These are phyloP conservation scores for Phaseolus lunatus DNA, from an alignment of 306 rosid species.

Conservation along the genomic window DNA sequence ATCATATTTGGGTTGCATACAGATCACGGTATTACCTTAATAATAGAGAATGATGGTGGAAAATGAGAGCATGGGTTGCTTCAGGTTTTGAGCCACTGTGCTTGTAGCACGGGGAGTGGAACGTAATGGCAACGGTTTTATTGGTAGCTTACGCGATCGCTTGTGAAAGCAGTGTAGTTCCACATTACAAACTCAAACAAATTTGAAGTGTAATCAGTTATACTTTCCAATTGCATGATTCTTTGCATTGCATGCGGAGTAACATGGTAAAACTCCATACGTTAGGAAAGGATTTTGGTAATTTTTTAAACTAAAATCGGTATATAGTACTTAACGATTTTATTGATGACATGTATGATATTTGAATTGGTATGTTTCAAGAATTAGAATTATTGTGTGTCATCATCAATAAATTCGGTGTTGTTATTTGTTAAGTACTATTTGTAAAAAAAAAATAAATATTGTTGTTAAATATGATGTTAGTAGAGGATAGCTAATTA, in stretches of 20 bases:
- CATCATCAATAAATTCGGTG: no score
- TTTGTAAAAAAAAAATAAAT: no score
- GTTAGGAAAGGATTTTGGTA: not conserved
- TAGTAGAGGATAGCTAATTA: no score
- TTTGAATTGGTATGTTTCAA: no score
- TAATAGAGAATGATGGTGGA: conserved; percentile 19
- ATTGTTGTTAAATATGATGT: no score
- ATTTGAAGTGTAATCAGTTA: not conserved
- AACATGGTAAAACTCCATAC: not conserved
- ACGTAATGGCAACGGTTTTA: conserved; percentile 44
- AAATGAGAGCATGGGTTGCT: conserved; percentile 42
- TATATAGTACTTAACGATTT: no score
- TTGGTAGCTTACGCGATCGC: conserved; percentile 40
- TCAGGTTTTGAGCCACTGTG: conserved; percentile 43
- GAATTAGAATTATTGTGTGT: no score
- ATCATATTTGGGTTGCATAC: conserved; percentile 37
- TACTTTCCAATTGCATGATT: not conserved
- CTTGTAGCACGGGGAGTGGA: conserved; percentile 27
- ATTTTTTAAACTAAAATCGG: not conserved
- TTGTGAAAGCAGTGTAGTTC: conserved; percentile 8
- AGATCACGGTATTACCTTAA: conserved; percentile 50
- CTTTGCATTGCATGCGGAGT: not conserved
- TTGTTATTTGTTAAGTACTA: no score
- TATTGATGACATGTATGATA: no score
- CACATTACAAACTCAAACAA: not conserved